Evolutionary conservation across 1,284 basidiomycete species (phyloP).

Genomic region (Somion occarium): DNA sequence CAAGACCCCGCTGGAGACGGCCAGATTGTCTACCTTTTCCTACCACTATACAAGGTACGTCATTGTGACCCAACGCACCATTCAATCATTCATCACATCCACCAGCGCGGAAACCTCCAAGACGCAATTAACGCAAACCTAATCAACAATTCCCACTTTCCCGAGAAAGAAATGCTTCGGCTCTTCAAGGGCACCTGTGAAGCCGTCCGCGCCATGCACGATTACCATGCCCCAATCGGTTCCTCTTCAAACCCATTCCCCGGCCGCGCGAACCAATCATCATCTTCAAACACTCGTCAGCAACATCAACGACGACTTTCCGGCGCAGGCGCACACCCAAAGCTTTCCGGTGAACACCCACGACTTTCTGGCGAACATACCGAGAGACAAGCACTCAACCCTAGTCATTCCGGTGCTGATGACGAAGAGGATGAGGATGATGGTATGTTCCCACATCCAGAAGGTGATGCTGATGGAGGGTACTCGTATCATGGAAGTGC

Average conservation of each 20-base stretch:
- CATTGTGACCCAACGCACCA: neutral
- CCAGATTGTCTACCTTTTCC: constrained; percentile 91
- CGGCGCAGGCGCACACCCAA: neutral
- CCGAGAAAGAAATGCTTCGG: constrained; percentile 84
- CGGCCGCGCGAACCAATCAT: constrained; percentile 8
- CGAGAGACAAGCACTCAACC: constrained; percentile 1
- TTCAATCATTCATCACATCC: constrained; percentile 15
- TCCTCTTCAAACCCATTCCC: constrained; percentile 28
- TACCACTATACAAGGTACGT: constrained; percentile 79
- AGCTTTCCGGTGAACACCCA: neutral
- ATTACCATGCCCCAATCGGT: constrained; percentile 53
- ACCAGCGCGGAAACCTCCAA: constrained; percentile 86
- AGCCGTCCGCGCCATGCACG: constrained; percentile 92
- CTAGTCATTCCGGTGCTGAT: constrained; percentile 12
- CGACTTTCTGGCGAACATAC: constrained; percentile 12
- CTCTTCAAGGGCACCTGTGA: constrained; percentile 94
- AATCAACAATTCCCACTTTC: constrained; percentile 79
- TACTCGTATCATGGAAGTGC: constrained; percentile 62
- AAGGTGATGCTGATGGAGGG: constrained; percentile 65
- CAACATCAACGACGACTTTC: neutral
- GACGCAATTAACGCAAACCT: constrained; percentile 89
- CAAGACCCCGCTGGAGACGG: constrained; percentile 93
- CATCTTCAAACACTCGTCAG: constrained; percentile 21
- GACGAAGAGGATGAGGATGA: constrained; percentile 54
- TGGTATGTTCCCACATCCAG: constrained; percentile 64